These are phyloP conservation scores for Wickerhamomyces sydowiorum DNA, from an alignment of 805 yeast species.

Conservation along the genomic window DNA sequence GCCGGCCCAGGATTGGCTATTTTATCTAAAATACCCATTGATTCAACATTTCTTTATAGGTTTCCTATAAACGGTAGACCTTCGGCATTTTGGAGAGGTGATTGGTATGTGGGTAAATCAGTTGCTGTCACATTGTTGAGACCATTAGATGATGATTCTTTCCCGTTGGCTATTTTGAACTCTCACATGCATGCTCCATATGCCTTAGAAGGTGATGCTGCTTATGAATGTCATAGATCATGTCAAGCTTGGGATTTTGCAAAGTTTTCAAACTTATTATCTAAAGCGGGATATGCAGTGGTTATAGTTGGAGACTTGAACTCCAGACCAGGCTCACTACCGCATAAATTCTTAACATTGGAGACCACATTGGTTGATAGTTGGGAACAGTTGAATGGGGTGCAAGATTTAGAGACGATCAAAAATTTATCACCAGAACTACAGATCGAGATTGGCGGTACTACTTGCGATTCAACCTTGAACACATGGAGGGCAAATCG, in stretches of 20 bases:
- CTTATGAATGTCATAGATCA: constrained; percentile 84
- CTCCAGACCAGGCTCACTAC: constrained; percentile 81
- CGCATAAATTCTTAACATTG: constrained; percentile 63
- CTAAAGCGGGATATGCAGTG: constrained; percentile 74
- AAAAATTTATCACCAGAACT: constrained; percentile 43
- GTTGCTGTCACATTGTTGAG: constrained; percentile 67
- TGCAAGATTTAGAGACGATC: constrained; percentile 34
- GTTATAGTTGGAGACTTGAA: constrained; percentile 92
- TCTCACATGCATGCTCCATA: constrained; percentile 99
- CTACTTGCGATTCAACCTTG: constrained; percentile 82
- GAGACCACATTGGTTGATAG: constrained; percentile 72
- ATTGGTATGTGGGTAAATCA: constrained; percentile 95
- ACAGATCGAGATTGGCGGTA: constrained; percentile 71
- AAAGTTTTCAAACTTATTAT: constrained; percentile 52
- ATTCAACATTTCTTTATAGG: constrained; percentile 68
- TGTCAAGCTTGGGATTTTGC: constrained; percentile 97
- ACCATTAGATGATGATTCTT: constrained; percentile 39
- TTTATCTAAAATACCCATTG: constrained; percentile 79
- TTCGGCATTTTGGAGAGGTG: constrained; percentile 89
- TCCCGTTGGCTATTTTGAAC: constrained; percentile 73
- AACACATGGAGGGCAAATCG: constrained; percentile 72
- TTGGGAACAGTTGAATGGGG: constrained; percentile 69
- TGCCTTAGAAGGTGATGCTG: constrained; percentile 74
- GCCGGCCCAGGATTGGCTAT: constrained; percentile 93
- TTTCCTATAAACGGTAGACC: constrained; percentile 95